Percentiles rank a stretch among this genome's conserved stretches.
Evolutionary conservation across 148 eudicot genomes (phyloP).

Genomic region (Talinum fruticosum): DNA sequence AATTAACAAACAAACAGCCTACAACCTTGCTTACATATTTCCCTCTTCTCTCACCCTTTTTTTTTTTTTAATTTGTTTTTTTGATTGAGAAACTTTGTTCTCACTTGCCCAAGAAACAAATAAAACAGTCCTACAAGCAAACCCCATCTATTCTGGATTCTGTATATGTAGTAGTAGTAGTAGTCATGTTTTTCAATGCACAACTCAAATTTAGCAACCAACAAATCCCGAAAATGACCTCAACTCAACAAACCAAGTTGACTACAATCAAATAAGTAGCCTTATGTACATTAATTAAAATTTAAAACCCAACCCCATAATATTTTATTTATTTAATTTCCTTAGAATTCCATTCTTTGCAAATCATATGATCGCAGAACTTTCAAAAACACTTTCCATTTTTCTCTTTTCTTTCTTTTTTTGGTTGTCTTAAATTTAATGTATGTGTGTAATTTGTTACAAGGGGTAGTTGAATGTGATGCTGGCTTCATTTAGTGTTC

Average conservation of each 20-base stretch:
- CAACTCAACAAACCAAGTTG: slow-evolving; percentile 55
- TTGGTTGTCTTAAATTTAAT: slow-evolving; percentile 2
- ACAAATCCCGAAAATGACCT: slow-evolving; percentile 32
- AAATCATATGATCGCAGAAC: slow-evolving; percentile 19
- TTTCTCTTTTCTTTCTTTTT: not conserved
- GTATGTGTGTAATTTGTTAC: slow-evolving; percentile 41
- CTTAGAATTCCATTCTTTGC: slow-evolving; percentile 26
- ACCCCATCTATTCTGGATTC: not conserved
- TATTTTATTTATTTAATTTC: not conserved
- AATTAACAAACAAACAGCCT: too few species aligned
- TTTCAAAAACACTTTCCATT: slow-evolving; percentile 5
- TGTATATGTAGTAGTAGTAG: not conserved
- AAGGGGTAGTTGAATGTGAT: slow-evolving; percentile 39
- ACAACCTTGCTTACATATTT: too few species aligned
- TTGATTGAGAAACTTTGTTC: not conserved
- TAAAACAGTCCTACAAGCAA: slow-evolving; percentile 4
- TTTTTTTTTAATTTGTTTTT: too few species aligned
- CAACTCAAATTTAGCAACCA: slow-evolving; percentile 27
- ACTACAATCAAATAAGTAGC: slow-evolving; percentile 32
- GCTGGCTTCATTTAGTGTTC: slow-evolving; percentile 32
- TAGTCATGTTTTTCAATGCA: slow-evolving; percentile 11
- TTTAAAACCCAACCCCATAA: not conserved
- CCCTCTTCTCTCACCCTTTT: too few species aligned
- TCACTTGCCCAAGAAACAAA: slow-evolving; percentile 33
- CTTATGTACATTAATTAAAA: slow-evolving; percentile 18